Percentiles rank a stretch among this genome's conserved stretches.
Evolutionary conservation across 116 monocot genomes (phyloP).

Genomic region (Posidonia oceanica): DNA sequence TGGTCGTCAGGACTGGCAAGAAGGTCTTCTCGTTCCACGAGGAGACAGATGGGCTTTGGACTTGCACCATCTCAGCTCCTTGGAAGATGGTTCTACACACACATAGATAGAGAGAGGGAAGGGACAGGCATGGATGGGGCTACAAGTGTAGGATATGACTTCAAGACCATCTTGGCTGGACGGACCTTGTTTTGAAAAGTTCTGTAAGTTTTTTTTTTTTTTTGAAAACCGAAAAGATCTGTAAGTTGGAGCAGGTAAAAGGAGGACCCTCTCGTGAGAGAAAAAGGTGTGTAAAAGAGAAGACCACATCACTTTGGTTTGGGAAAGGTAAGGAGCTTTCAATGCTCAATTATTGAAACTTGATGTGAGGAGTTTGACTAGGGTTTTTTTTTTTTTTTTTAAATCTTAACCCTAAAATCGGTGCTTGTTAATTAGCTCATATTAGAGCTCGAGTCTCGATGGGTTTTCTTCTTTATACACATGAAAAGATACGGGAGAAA

Average conservation of each 20-base stretch:
- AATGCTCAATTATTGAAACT: slow-evolving; percentile 4
- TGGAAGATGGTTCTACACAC: neutral
- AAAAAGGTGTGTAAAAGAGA: neutral
- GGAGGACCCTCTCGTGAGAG: neutral
- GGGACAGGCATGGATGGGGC: neutral
- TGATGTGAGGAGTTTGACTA: neutral
- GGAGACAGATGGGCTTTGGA: neutral
- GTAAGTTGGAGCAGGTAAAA: slow-evolving; percentile 8
- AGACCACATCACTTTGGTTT: neutral
- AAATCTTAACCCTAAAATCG: neutral
- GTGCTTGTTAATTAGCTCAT: neutral
- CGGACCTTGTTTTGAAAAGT: neutral
- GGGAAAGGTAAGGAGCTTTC: slow-evolving; percentile 3
- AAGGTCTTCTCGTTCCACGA: neutral
- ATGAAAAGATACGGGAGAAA: neutral
- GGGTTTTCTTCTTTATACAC: too few species aligned
- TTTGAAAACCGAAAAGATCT: neutral
- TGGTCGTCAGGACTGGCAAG: neutral
- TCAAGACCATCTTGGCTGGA: neutral
- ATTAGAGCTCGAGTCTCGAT: too few species aligned
- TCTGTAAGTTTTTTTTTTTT: neutral
- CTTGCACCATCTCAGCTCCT: neutral
- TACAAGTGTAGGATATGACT: neutral
- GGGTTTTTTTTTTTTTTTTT: neutral
- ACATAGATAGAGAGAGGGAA: neutral